A percentile compares a stretch with the other conserved stretches of the same genome.
phyloP scores from a whole-genome alignment of 2,329 filamentous ascomycete genomes.

The Fusarium sterilihyphosum region DNA sequence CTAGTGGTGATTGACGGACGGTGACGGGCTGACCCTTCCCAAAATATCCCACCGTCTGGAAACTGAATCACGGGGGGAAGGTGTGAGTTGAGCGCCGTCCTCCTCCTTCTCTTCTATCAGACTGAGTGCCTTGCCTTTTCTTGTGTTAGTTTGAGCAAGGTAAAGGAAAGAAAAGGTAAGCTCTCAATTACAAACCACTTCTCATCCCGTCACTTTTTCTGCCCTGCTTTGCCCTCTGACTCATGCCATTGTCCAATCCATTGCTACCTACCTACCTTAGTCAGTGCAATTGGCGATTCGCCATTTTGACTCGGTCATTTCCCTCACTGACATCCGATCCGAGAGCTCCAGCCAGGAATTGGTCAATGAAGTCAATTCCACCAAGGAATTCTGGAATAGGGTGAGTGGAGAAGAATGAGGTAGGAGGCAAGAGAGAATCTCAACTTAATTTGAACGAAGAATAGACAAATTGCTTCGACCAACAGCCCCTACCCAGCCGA shows the following conservation, averaged over 20 bases:
- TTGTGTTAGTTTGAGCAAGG: background rate
- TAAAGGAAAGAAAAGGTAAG: background rate
- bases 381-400: conserved; percentile 7
- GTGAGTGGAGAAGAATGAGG: conserved; percentile 20
- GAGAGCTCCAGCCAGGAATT: conserved; percentile 11
- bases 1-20: background rate
- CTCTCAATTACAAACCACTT: conserved; percentile 26
- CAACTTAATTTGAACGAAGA: conserved; percentile 4
- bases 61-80: conserved; percentile 21
- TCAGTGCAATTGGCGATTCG: conserved; percentile 4
- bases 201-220: background rate
- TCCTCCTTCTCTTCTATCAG: conserved; percentile 9
- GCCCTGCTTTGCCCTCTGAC: background rate
- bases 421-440: background rate
- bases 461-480: background rate
- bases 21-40: conserved; percentile 36
- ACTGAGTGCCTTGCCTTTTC: background rate
- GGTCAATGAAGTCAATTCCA: conserved; percentile 25
- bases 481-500: conserved; percentile 11
- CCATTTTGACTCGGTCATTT: background rate
- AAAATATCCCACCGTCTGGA: conserved; percentile 40
- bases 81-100: background rate
- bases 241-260: conserved; percentile 8
- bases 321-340: background rate
- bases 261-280: background rate